phyloP scores from a whole-genome alignment of 176 grass and related monocot genomes.

The Carex scoparia region DNA sequence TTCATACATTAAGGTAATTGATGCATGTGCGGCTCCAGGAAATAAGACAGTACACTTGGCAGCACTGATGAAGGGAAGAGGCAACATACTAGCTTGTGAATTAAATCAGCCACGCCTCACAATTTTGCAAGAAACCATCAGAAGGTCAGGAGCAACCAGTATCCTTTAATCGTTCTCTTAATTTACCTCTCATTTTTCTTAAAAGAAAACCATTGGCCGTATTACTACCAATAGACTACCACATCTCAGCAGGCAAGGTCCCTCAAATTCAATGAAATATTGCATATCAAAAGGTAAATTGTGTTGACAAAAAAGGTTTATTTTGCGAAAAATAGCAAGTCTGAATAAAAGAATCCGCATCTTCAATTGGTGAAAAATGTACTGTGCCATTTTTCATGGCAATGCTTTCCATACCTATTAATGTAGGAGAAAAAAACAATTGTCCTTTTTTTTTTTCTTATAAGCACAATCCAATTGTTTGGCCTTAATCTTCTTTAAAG shows the following conservation, averaged over 20 bases:
- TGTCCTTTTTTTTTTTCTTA: background rate
- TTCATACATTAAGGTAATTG: conserved; percentile 71
- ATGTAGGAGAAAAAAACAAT: background rate
- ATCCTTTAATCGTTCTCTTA: conserved; percentile 46
- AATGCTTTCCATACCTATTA: background rate
- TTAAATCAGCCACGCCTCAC: conserved; percentile 69
- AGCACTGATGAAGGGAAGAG: conserved; percentile 80
- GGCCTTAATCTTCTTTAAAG: conserved; percentile 47
- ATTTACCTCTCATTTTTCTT: background rate
- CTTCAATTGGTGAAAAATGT: background rate
- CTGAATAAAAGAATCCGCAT: background rate
- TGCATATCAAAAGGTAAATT: background rate
- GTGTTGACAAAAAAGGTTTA: background rate
- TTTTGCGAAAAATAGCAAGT: background rate
- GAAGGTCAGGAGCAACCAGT: conserved; percentile 84
- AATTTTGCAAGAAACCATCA: conserved; percentile 71
- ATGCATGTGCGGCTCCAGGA: conserved; percentile 99
- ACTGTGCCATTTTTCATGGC: background rate
- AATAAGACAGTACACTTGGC: conserved; percentile 94
- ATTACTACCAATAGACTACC: background rate
- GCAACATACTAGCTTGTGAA: conserved; percentile 81
- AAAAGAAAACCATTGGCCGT: background rate
- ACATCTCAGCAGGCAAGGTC: background rate
- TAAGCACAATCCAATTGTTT: background rate
- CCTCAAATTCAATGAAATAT: background rate